These are phyloP conservation scores for Litsea cubeba DNA, from an alignment of 164 flowering plant genomes.

Conservation along the genomic window DNA sequence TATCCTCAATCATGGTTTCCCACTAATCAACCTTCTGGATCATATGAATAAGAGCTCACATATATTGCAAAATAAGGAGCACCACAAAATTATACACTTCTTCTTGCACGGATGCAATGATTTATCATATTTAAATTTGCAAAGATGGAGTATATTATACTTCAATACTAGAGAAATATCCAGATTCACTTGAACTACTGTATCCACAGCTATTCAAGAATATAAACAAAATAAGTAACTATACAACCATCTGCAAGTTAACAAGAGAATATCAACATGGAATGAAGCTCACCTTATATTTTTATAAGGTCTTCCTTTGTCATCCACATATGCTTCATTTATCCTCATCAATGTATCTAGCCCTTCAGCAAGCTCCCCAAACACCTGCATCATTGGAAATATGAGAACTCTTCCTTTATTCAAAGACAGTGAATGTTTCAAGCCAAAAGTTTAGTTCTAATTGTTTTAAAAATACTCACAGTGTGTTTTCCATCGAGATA, in stretches of 20 bases:
- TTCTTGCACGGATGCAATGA: neutral
- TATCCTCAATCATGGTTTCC: neutral
- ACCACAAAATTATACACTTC: neutral
- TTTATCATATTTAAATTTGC: neutral
- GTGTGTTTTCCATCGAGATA: slow-evolving; percentile 96
- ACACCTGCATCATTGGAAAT: slow-evolving; percentile 45
- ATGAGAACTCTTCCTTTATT: neutral
- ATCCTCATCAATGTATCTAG: slow-evolving; percentile 74
- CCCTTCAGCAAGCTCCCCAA: slow-evolving; percentile 95
- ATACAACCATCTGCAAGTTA: neutral
- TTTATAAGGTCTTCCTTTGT: slow-evolving; percentile 74
- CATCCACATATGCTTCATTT: slow-evolving; percentile 93
- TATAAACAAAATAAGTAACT: neutral
- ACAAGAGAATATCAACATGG: neutral
- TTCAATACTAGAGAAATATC: neutral
- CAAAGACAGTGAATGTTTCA: neutral
- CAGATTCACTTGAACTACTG: neutral
- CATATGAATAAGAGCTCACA: neutral
- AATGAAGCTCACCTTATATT: slow-evolving; percentile 56
- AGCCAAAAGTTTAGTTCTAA: neutral
- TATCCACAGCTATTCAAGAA: neutral
- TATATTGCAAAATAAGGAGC: neutral
- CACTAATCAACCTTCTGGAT: neutral
- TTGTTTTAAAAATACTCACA: slow-evolving; percentile 40
- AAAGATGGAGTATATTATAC: neutral